Conservation (phyloP, 768 basidiomycete genomes). For the Pisolithus microcarpus region DNA sequence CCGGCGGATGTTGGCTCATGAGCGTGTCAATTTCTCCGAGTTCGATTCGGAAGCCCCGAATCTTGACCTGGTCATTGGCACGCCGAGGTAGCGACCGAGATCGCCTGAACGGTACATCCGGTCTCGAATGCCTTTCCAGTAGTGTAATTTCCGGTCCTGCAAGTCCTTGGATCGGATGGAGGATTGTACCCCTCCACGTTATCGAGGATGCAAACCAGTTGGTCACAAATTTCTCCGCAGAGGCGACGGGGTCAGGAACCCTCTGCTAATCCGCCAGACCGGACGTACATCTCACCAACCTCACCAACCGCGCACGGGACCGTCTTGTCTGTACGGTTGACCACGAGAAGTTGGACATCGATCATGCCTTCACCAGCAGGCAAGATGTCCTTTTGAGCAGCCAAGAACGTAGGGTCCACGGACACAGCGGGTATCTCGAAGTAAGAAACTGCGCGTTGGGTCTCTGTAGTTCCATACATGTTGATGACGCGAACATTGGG, state of each 20-base stretch:
- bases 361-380: slow-evolving; percentile 97
- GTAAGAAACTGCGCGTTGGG: slow-evolving; percentile 97
- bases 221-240: slow-evolving; percentile 82
- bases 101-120: slow-evolving; percentile 98
- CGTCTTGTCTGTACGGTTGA: too few species aligned
- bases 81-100: slow-evolving; percentile 88
- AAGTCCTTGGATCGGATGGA: slow-evolving; percentile 46
- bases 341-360: slow-evolving; percentile 93
- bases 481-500: slow-evolving; percentile 92
- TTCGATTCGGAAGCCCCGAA: slow-evolving; percentile 98
- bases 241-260: slow-evolving; percentile 78
- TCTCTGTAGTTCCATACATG: slow-evolving; percentile 99
- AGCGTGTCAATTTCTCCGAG: slow-evolving; percentile 97
- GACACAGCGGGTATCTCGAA: slow-evolving; percentile 84
- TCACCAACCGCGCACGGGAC: too few species aligned
- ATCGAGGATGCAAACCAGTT: slow-evolving; percentile 78
- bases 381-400: slow-evolving; percentile 95
- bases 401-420: slow-evolving; percentile 82
- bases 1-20: slow-evolving; percentile 84
- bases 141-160: slow-evolving; percentile 66
- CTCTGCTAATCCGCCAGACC: slow-evolving; percentile 94
- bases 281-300: too few species aligned
- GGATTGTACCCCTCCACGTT: slow-evolving; percentile 63
- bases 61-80: slow-evolving; percentile 98
- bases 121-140: slow-evolving; percentile 95